These are phyloP conservation scores for Sparassis latifolia DNA, from an alignment of 1,284 basidiomycete species.

Conservation along the genomic window DNA sequence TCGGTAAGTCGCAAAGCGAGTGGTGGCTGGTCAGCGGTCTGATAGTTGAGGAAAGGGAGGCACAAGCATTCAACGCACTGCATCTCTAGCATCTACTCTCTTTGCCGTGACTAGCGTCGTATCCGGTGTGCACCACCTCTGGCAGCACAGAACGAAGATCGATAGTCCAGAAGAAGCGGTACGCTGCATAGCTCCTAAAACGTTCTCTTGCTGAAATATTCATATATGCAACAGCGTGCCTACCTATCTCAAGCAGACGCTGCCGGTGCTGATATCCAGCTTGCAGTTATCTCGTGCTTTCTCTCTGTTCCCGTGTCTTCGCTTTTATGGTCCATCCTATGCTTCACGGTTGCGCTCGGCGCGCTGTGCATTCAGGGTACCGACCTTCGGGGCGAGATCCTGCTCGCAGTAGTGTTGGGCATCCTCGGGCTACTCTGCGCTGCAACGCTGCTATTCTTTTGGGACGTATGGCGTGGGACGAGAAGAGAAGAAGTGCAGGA, in stretches of 20 bases:
- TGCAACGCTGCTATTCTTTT: constrained; percentile 14
- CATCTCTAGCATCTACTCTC: constrained; percentile 17
- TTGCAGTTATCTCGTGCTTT: constrained; percentile 7
- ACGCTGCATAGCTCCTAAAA: constrained; percentile 1
- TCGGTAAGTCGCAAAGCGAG: background rate
- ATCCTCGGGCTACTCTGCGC: constrained; percentile 6
- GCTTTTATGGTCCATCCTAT: constrained; percentile 7
- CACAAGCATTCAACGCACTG: constrained; percentile 11
- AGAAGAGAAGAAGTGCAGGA: constrained; percentile 4
- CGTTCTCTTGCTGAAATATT: background rate
- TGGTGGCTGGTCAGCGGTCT: background rate
- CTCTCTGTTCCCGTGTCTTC: constrained; percentile 9
- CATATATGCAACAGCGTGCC: constrained; percentile 2
- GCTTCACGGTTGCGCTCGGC: constrained; percentile 7
- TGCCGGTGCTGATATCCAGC: constrained; percentile 5
- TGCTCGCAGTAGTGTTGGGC: constrained; percentile 11
- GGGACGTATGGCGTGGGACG: constrained; percentile 13
- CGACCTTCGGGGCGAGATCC: constrained; percentile 4
- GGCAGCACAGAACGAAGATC: constrained; percentile 9
- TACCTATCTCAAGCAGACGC: constrained; percentile 4
- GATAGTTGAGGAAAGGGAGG: background rate
- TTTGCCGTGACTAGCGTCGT: constrained; percentile 18
- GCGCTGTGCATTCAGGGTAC: constrained; percentile 10
- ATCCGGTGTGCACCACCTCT: constrained; percentile 21
- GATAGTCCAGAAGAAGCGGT: constrained; percentile 1